Conservation (phyloP, 257 asterid species). For the Leptodermis oblonga region DNA sequence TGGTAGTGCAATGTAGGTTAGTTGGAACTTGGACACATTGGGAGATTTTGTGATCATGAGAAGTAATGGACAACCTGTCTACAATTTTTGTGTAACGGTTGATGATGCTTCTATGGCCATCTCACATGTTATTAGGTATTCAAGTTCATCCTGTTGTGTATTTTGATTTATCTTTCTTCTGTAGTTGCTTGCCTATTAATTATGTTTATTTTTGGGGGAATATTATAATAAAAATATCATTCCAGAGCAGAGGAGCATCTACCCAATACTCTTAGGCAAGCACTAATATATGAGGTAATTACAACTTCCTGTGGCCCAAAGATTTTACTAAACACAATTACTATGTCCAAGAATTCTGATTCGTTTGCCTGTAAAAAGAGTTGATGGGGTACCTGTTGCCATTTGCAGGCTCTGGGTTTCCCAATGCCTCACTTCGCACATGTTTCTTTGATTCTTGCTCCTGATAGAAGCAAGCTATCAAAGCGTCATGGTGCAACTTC, state of each 20-base stretch:
- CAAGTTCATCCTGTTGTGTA: background rate
- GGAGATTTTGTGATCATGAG: conserved; percentile 99
- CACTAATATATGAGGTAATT: conserved; percentile 76
- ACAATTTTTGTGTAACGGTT: conserved; percentile 93
- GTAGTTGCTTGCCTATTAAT: conserved; percentile 12
- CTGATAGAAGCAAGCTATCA: conserved; percentile 94
- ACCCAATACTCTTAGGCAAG: conserved; percentile 95
- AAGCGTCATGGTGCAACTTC: conserved; percentile 99
- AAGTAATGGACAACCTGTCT: conserved; percentile 98
- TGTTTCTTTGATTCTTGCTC: conserved; percentile 90
- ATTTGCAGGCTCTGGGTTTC: conserved; percentile 71
- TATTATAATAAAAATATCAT: conserved; percentile 22
- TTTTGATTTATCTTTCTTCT: background rate
- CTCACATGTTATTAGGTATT: conserved; percentile 89
- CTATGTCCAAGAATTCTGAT: background rate
- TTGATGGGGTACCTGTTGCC: conserved; percentile 25
- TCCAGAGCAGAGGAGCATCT: conserved; percentile 98
- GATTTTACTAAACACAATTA: background rate
- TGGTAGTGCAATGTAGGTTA: conserved; percentile 69
- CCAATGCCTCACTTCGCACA: conserved; percentile 92
- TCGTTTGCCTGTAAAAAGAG: conserved; percentile 21
- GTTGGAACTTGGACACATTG: conserved; percentile 87
- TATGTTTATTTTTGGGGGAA: conserved; percentile 4
- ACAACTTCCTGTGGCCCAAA: conserved; percentile 4
- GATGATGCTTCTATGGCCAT: conserved; percentile 99